Evolutionary conservation across 202 grass and related monocot species (phyloP), one percentile per base, ranked within the genome.

Genomic region (Sporobolus alterniflorus): DNA sequence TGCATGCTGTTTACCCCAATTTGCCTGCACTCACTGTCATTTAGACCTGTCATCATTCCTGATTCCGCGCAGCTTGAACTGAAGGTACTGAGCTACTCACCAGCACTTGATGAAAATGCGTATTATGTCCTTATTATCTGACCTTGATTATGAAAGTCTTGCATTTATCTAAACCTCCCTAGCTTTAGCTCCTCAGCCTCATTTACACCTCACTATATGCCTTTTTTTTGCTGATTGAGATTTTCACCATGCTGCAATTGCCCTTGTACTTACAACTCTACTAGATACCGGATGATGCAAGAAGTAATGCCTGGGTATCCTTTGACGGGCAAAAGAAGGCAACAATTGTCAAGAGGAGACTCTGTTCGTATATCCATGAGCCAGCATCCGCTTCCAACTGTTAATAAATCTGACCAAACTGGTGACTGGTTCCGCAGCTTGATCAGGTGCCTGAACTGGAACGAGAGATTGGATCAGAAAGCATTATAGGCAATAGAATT

Each of bases 1-100:
- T 97, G 97, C 82, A 99, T 99, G 93, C 63, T 99, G 43, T 99
- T 99, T 69, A 99, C 97, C 59, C 97, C 97, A 88, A 99, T 99
- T 60, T 99, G 97, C 47, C 93, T 93, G 0, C 97, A 99, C 64
- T 99, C 91, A n/a, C 82, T 99, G 66, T 99, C 97, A 79, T 99
- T 97, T 82, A 92, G 97, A 83, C 91, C 97, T 49, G 97, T 99
- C 66, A 99, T 99, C 85, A 85, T 97, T 89, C 93, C 97, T 40
- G 97, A 99, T 75, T 99, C 93, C 7, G 88, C 93, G 22, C 66
- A 56, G 46, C 97, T 99, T 72, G 97, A 94, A 85, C 67, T 99
- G n/a, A 96, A 99, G 97, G 97, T 99, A 89, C 41, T 63, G 15
- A 64, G 47, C 51, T 32, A 51, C 25, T 67, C 42, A 25, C 41